These are phyloP conservation scores for Boeremia lycopersici DNA, from an alignment of 2,329 filamentous ascomycete species.

Conservation along the genomic window DNA sequence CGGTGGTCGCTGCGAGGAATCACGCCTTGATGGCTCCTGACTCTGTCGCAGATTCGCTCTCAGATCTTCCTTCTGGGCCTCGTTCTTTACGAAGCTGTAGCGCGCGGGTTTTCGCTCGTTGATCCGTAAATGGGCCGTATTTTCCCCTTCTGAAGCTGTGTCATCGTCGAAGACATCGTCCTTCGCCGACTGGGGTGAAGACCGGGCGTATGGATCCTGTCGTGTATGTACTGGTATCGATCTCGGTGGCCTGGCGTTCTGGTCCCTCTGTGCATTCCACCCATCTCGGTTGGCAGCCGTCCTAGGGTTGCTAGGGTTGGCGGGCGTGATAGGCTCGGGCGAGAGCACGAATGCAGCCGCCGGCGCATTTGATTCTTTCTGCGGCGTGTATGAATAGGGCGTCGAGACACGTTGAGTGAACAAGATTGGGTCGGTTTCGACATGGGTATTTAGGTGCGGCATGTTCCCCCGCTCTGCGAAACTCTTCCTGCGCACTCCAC, in stretches of 20 bases:
- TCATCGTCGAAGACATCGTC: conserved; percentile 41
- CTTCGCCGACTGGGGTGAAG: conserved; percentile 21
- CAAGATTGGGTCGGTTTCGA: conserved; percentile 44
- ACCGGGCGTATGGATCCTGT: conserved; percentile 27
- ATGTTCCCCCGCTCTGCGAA: conserved; percentile 44
- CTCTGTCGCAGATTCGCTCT: conserved; percentile 33
- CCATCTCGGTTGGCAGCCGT: conserved; percentile 28
- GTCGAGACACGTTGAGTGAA: conserved; percentile 51
- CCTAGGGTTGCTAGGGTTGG: conserved; percentile 35
- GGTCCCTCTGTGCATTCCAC: conserved; percentile 19
- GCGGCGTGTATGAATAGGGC: conserved; percentile 53
- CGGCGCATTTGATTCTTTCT: conserved; percentile 38
- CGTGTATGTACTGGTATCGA: conserved; percentile 32
- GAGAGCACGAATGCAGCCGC: conserved; percentile 54
- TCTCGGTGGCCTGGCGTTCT: conserved; percentile 37
- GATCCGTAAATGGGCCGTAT: conserved; percentile 34
- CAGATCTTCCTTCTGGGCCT: conserved; percentile 43
- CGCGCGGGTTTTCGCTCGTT: conserved; percentile 42
- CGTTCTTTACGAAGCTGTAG: conserved; percentile 49
- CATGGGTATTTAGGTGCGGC: conserved; percentile 42
- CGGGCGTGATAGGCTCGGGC: conserved; percentile 55
- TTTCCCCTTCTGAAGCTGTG: conserved; percentile 37
- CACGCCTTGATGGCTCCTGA: conserved; percentile 24
- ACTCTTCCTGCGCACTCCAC: conserved; percentile 36
- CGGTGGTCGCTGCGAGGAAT: conserved; percentile 23